Conservation (phyloP, 352 stramenopile species). For the Phytophthora rubi region DNA sequence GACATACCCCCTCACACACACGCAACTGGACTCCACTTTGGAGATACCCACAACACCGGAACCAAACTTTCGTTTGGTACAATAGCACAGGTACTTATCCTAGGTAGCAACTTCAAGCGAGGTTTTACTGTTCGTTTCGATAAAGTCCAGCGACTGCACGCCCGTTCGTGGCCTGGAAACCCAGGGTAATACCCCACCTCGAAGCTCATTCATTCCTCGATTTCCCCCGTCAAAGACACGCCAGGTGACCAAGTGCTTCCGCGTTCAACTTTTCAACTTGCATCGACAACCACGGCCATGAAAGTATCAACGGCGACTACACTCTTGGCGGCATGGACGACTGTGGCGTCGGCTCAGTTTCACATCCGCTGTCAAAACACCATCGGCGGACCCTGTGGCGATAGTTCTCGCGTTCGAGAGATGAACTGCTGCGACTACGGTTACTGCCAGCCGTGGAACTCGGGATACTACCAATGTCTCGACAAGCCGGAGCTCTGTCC, state of each 20-base stretch:
- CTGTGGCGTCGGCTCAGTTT: slow-evolving; percentile 33
- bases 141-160: slow-evolving; percentile 15
- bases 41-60: slow-evolving; percentile 17
- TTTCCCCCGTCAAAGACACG: slow-evolving; percentile 20
- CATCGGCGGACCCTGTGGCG: slow-evolving; percentile 42
- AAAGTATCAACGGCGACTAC: slow-evolving; percentile 10
- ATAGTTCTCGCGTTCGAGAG: slow-evolving; percentile 39
- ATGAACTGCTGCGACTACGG: slow-evolving; percentile 48
- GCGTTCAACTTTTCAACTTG: slow-evolving; percentile 5
- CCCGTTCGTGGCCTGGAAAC: background rate
- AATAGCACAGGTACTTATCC: background rate
- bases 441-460: slow-evolving; percentile 76
- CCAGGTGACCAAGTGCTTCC: slow-evolving; percentile 10
- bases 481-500: slow-evolving; percentile 46
- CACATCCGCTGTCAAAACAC: slow-evolving; percentile 58
- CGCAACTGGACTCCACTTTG: background rate
- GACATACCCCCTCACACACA: no score
- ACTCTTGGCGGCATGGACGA: slow-evolving; percentile 12
- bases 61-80: background rate
- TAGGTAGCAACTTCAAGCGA: slow-evolving; percentile 14
- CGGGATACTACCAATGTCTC: slow-evolving; percentile 67
- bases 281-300: slow-evolving; percentile 19
- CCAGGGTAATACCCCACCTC: background rate
- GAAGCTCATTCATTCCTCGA: slow-evolving; percentile 17
- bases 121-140: slow-evolving; percentile 34